Percentiles rank a stretch among this genome's conserved stretches.
Conservation (phyloP, 345 rosid species). For the Citrus medica region DNA sequence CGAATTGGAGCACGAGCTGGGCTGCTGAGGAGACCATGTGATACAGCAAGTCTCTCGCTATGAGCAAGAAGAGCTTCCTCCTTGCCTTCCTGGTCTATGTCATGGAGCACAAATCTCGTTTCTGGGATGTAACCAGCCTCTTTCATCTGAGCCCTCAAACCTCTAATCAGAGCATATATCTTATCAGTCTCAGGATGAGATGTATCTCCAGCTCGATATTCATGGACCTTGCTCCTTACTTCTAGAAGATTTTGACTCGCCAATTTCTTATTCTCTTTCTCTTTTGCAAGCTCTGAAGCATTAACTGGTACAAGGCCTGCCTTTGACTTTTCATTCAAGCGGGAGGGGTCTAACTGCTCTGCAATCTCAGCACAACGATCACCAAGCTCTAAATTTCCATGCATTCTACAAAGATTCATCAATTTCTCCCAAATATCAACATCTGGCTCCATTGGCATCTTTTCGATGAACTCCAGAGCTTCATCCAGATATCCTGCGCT, state of each 20-base stretch:
- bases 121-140: conserved; percentile 70
- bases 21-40: conserved; percentile 56
- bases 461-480: conserved; percentile 66
- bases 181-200: conserved; percentile 70
- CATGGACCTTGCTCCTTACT: conserved; percentile 40
- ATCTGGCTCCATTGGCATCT: conserved; percentile 59
- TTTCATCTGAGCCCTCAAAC: conserved; percentile 66
- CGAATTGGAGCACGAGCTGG: conserved; percentile 57
- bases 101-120: conserved; percentile 63
- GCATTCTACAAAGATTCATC: conserved; percentile 72
- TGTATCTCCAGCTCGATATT: conserved; percentile 77
- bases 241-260: conserved; percentile 38
- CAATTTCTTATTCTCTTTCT: conserved; percentile 41
- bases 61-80: conserved; percentile 84
- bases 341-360: conserved; percentile 54
- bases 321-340: conserved; percentile 51
- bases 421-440: conserved; percentile 70
- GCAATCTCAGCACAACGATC: conserved; percentile 70
- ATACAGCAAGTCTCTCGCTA: conserved; percentile 85
- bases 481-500: conserved; percentile 67
- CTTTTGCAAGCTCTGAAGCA: conserved; percentile 43
- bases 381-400: conserved; percentile 76
- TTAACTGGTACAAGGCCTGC: conserved; percentile 61
- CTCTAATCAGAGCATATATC: conserved; percentile 45
- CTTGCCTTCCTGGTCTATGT: conserved; percentile 80